Percentiles rank a stretch among this genome's conserved stretches.
These are phyloP conservation scores for Artomyces pyxidatus DNA, from an alignment of 768 basidiomycete genomes.

Conservation along the genomic window DNA sequence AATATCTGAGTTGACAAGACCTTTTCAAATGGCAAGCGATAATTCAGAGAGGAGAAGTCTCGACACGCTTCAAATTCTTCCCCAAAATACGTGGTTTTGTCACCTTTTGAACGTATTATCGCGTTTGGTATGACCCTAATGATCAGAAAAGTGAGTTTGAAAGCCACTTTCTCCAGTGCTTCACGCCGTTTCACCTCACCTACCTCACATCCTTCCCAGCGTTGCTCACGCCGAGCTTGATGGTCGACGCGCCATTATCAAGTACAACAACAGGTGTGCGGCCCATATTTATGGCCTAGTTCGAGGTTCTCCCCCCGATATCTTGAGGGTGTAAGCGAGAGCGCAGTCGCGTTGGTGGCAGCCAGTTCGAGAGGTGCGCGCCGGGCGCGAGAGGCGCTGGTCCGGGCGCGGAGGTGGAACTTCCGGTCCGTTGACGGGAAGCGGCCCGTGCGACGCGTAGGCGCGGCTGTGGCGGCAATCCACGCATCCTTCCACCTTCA, in stretches of 20 bases:
- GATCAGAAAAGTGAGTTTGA: neutral
- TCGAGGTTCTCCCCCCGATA: no score
- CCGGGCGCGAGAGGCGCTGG: no score
- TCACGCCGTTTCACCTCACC: no score
- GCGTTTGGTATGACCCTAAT: constrained; percentile 76
- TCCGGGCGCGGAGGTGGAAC: no score
- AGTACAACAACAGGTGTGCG: constrained; percentile 47
- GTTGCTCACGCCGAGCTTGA: constrained; percentile 61
- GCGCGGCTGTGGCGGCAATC: no score
- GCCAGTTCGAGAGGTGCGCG: no score
- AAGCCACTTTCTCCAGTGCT: no score
- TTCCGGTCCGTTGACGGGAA: no score
- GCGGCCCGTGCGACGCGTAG: no score
- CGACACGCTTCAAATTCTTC: constrained; percentile 73
- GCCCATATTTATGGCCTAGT: constrained; percentile 11
- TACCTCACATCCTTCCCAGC: constrained; percentile 24
- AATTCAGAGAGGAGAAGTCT: constrained; percentile 76
- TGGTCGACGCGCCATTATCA: constrained; percentile 81
- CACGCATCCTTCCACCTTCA: neutral
- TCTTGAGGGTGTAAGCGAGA: no score
- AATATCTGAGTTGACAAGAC: constrained; percentile 28
- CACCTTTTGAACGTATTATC: constrained; percentile 76
- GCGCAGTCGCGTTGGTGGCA: no score
- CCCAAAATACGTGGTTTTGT: constrained; percentile 76
- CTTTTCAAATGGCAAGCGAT: constrained; percentile 83